These are phyloP conservation scores for Colletotrichum navitas DNA, from an alignment of 2,329 filamentous ascomycete species.

Conservation along the genomic window DNA sequence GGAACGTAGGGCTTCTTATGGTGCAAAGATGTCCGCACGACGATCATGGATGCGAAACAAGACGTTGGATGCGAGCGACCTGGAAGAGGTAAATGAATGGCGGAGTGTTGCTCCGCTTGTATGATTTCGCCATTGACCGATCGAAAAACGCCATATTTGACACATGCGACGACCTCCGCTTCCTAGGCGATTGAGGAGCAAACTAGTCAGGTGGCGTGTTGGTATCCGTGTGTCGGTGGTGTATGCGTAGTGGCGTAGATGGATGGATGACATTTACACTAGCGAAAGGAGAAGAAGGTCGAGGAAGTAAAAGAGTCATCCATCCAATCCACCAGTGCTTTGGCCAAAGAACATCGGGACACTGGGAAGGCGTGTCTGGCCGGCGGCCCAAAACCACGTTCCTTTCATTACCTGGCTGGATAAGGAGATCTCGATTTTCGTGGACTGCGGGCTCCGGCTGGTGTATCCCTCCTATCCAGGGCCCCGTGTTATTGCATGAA, in stretches of 20 bases:
- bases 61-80: slow-evolving; percentile 9
- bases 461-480: not conserved
- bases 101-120: slow-evolving; percentile 9
- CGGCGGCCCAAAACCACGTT: not conserved
- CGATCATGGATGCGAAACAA: not conserved
- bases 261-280: slow-evolving; percentile 5
- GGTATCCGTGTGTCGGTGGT: not conserved
- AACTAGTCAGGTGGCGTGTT: slow-evolving; percentile 6
- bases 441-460: not conserved
- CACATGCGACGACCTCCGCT: slow-evolving; percentile 29
- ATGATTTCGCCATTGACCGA: slow-evolving; percentile 39
- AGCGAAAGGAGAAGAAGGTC: slow-evolving; percentile 35
- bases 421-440: not conserved
- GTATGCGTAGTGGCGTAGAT: slow-evolving; percentile 23
- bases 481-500: slow-evolving; percentile 38
- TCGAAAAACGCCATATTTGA: slow-evolving; percentile 36
- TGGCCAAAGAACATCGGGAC: not conserved
- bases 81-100: slow-evolving; percentile 19
- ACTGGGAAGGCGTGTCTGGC: slow-evolving; percentile 3
- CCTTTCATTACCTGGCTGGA: not conserved
- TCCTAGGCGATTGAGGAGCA: slow-evolving; percentile 19
- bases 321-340: not conserved
- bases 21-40: slow-evolving; percentile 11
- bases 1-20: slow-evolving; percentile 24
- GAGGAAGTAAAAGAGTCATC: slow-evolving; percentile 16